These are phyloP conservation scores for Tetrastigma voinierianum DNA, from an alignment of 164 flowering plant genomes.

Conservation along the genomic window DNA sequence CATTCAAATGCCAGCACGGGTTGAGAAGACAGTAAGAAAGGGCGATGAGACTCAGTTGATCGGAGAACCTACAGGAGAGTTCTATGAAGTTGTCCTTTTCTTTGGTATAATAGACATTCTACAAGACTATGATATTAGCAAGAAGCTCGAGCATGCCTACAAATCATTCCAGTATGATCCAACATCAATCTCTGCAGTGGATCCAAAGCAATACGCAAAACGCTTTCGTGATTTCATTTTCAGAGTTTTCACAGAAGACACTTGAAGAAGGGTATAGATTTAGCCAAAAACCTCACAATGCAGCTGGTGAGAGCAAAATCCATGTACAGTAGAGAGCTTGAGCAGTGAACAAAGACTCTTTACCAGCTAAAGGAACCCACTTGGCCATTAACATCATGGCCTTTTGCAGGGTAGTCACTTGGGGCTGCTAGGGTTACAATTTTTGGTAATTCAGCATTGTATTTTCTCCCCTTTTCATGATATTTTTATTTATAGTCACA, in stretches of 20 bases:
- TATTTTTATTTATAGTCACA: slow-evolving; percentile 9
- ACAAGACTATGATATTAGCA: slow-evolving; percentile 51
- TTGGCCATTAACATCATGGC: background rate
- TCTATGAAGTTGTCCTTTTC: slow-evolving; percentile 31
- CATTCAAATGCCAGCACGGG: slow-evolving; percentile 72
- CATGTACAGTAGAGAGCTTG: background rate
- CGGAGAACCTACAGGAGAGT: slow-evolving; percentile 43
- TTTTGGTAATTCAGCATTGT: slow-evolving; percentile 2
- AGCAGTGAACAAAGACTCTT: slow-evolving; percentile 1
- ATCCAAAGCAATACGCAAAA: slow-evolving; percentile 44
- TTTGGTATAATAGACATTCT: slow-evolving; percentile 51
- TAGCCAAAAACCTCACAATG: background rate
- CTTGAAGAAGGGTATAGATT: slow-evolving; percentile 15
- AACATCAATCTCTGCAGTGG: slow-evolving; percentile 50
- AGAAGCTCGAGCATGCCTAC: slow-evolving; percentile 56
- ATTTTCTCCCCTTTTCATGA: background rate
- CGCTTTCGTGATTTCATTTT: slow-evolving; percentile 47
- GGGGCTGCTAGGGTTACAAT: background rate
- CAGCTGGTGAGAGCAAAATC: slow-evolving; percentile 10
- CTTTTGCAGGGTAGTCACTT: background rate
- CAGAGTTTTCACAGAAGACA: slow-evolving; percentile 39
- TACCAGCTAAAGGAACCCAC: background rate
- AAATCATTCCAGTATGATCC: slow-evolving; percentile 46
- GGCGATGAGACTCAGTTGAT: slow-evolving; percentile 31
- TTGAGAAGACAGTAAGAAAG: slow-evolving; percentile 56